Base-by-base conservation (phyloP, 75 land plant genomes). In the Sequoia sempervirens region DNA sequence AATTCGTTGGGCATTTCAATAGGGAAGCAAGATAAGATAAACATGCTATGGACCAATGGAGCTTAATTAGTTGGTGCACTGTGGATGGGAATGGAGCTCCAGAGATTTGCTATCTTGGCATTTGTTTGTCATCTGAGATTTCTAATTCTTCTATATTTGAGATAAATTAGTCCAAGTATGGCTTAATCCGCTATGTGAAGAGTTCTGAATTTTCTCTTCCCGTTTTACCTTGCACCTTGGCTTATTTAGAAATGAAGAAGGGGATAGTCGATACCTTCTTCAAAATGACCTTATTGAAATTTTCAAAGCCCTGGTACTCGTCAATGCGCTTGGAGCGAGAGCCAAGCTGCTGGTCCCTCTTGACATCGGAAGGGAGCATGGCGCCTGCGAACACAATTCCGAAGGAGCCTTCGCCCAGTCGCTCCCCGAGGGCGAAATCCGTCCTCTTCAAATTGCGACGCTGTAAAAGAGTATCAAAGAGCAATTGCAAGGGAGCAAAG, bases 321-420 rank as follows among this genome's bases (percentile, higher is more conserved):
- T 90, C 80, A 81, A 89, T 61, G 4, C 90, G 86, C 66, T 90
- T 90, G 4, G 90, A 83, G 41, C 85, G 83, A 80, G 74, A 84
- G 56, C 84, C 88, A n/a, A 86, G 37, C 30, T 53, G 30, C 20
- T 28, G 17, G 40, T n/a, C 47, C 6, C 11, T n/a, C 14, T 94
- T 89, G 40, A 80, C 82, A 87, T 90, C 87, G 80, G 88, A 88
- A 9, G 99, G 99, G 81, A 98, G 87, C 56, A 98, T 86, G 10
- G 84, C 93, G 4, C 99, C 99, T 30, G 92, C 82, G 86, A 91
- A 98, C 37, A 98, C 99, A n/a, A 96, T 87, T 15, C 99, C 99
- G 84, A 98, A 98, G 6, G 98, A 93, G 13, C 99, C 99, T 87
- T 98, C 99, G 1, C 99, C 99, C 30, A 98, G 52, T 64, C 91